A percentile compares a stretch with the other conserved stretches of the same genome.
These are phyloP conservation scores for Trebouxia sp. DNA, from an alignment of 139 green algal genomes.

Conservation along the genomic window DNA sequence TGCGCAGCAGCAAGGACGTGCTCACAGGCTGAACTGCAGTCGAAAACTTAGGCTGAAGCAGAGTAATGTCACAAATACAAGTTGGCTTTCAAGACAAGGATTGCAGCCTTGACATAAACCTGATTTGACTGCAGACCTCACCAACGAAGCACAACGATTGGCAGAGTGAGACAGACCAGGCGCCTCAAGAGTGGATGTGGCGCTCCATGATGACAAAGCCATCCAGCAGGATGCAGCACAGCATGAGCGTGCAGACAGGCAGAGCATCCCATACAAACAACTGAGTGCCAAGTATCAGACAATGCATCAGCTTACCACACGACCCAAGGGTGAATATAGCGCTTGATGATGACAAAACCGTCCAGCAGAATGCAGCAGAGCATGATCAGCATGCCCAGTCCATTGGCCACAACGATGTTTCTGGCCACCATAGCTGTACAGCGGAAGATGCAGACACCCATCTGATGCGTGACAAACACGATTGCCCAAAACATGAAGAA, in stretches of 20 bases:
- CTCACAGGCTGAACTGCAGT: too few relatives aligned
- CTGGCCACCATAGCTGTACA: background rate
- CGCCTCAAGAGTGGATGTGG: constrained; percentile 17
- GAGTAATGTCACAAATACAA: too few relatives aligned
- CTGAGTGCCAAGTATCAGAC: too few relatives aligned
- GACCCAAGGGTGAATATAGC: constrained; percentile 24
- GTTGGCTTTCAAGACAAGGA: too few relatives aligned
- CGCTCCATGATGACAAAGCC: constrained; percentile 34
- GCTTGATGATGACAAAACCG: constrained; percentile 33
- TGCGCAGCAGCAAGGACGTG: too few relatives aligned
- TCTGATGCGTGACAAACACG: constrained; percentile 35
- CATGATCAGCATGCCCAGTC: background rate
- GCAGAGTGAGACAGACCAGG: too few relatives aligned
- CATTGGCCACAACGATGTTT: constrained; percentile 30
- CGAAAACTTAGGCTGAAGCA: too few relatives aligned
- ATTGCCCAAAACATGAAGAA: constrained; percentile 56
- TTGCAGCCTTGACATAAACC: too few relatives aligned
- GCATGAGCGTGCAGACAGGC: too few relatives aligned
- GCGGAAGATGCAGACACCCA: constrained; percentile 21
- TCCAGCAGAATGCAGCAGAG: constrained; percentile 26
- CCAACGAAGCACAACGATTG: too few relatives aligned
- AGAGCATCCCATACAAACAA: too few relatives aligned
- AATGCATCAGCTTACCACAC: constrained; percentile 29
- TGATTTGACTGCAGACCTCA: too few relatives aligned
- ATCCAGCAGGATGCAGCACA: constrained; percentile 25